phyloP scores from a whole-genome alignment of 345 rosid species.

The Corchorus olitorius region DNA sequence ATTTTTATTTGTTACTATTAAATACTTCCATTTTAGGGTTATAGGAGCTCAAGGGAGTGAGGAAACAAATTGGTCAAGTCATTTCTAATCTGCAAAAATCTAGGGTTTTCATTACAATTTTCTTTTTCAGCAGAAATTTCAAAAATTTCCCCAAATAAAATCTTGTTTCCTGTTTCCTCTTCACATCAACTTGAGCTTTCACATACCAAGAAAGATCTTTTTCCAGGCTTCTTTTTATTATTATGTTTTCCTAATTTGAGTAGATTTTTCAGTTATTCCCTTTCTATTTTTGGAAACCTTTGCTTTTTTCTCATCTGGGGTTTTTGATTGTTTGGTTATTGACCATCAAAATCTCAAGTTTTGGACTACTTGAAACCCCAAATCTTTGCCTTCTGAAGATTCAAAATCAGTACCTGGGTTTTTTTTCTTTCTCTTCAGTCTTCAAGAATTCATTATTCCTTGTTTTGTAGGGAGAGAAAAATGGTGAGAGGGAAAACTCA shows the following conservation, averaged over 20 bases:
- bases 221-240: not conserved
- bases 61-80: not conserved
- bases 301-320: conserved; percentile 4
- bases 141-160: not conserved
- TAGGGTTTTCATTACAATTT: conserved; percentile 48
- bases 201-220: not conserved
- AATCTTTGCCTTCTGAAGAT: not conserved
- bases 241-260: not conserved
- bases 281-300: conserved; percentile 15
- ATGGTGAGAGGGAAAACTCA: conserved; percentile 86
- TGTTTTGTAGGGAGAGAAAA: conserved; percentile 17
- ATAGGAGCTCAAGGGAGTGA: conserved; percentile 23
- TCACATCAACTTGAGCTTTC: conserved; percentile 11
- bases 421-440: not conserved
- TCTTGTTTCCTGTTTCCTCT: not conserved
- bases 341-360: conserved; percentile 11
- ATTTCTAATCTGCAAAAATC: conserved; percentile 27
- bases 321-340: not conserved
- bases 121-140: conserved; percentile 2
- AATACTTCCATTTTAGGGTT: conserved; percentile 32
- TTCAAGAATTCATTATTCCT: not conserved
- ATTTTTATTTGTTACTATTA: conserved; percentile 10
- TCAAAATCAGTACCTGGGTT: conserved; percentile 4
- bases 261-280: not conserved
- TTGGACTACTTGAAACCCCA: not conserved